Base-by-base conservation (phyloP, 1,284 basidiomycete genomes). In the Apiotrichum mycotoxinovorans region DNA sequence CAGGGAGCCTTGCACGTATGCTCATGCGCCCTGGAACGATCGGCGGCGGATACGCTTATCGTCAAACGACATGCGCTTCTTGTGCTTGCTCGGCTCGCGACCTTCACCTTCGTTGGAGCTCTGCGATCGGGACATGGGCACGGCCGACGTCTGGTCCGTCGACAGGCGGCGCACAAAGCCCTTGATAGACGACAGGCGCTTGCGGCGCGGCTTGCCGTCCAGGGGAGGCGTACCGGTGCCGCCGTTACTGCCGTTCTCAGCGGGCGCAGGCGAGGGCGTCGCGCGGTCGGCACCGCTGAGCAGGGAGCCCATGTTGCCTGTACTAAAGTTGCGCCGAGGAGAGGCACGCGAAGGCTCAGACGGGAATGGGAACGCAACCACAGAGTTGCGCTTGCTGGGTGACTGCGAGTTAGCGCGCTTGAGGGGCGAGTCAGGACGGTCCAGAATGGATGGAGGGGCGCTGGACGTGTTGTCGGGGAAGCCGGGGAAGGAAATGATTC, bases 111-210 rank as follows among this genome's bases (percentile, higher is more conserved):
- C 14, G 22, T 48, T 35, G 27, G 23, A 20, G 33, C 46, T 48
- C 20, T 30, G 25, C 26, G 22, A 35, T 33, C 46, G 46, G n/a
- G 33, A 10, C 46, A 48, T 48, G 46, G 46, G 33, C n/a, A 37
- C 26, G 8, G 20, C 11, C 9, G 20, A 4, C 4, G 22, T 22
- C 48, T 38, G 48, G 23, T 49, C 48, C 12, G 35, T 26, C 30
- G 64, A 68, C 53, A 74, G 70, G 23, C 73, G 56, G 38, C 73
- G 61, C 5, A 72, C 71, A 49, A 75, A 71, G 11, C 67, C 71
- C 57, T 73, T 73, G 62, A 74, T 65, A 1, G 64, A 68, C 52
- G 62, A 67, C 41, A 75, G 57, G 15, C 73, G 53, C 51, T 75
- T 75, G 47, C 71, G 60, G 18, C 62, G 55, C 53, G 57, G 60